Conservation (phyloP, 352 stramenopile genomes). For the Aphanomyces astaci region DNA sequence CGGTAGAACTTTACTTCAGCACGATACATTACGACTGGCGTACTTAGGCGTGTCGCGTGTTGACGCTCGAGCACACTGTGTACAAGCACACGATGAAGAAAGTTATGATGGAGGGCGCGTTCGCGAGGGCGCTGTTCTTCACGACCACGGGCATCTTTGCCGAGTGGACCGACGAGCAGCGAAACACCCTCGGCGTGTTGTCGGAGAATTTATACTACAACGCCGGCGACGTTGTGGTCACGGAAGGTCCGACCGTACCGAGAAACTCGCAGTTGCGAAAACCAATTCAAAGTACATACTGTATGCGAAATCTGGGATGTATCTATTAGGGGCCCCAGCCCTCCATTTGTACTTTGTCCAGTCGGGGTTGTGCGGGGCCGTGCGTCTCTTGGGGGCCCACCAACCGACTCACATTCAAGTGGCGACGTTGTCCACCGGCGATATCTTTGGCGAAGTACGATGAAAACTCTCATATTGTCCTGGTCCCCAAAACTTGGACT, state of each 20-base stretch:
- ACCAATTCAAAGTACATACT: too few relatives aligned
- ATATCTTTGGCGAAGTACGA: conserved; percentile 15
- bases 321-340: not conserved
- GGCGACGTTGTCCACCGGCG: conserved; percentile 5
- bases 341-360: conserved; percentile 19
- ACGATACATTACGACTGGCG: not conserved
- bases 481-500: too few relatives aligned
- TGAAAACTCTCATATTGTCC: too few relatives aligned
- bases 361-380: conserved; percentile 3
- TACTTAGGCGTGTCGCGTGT: not conserved
- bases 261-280: not conserved
- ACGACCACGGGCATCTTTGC: conserved; percentile 3
- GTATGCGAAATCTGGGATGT: not conserved
- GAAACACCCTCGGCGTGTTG: conserved; percentile 7
- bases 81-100: conserved; percentile 19
- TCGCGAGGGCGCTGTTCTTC: not conserved
- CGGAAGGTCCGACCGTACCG: not conserved
- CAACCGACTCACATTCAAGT: conserved; percentile 11
- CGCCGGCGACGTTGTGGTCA: not conserved
- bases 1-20: not conserved
- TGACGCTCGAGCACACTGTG: conserved; percentile 1
- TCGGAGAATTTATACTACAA: conserved; percentile 7
- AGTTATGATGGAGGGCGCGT: conserved; percentile 12
- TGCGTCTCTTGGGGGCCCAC: not conserved
- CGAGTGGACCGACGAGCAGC: conserved; percentile 12